phyloP scores from a whole-genome alignment of 768 basidiomycete genomes.

The Lanmaoa rubissima region DNA sequence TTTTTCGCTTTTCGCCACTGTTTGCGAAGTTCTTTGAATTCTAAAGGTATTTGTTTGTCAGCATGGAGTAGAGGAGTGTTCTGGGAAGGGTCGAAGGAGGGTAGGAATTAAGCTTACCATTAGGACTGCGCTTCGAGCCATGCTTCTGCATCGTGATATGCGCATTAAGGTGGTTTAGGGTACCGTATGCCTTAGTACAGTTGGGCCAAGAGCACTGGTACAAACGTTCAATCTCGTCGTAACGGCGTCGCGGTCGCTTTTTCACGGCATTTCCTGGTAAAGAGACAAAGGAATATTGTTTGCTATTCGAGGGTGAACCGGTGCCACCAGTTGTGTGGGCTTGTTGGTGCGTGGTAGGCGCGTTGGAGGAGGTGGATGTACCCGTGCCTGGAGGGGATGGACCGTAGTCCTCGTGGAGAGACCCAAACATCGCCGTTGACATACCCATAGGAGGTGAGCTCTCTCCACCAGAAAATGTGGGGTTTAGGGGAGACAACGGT shows the following conservation, averaged over 20 bases:
- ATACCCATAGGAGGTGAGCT: constrained; percentile 33
- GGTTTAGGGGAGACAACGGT: constrained; percentile 54
- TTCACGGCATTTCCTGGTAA: constrained; percentile 78
- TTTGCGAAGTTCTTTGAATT: constrained; percentile 97
- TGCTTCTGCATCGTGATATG: constrained; percentile 99
- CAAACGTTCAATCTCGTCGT: constrained; percentile 94
- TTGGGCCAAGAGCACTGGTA: constrained; percentile 84
- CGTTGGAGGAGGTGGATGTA: constrained; percentile 54
- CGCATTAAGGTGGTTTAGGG: constrained; percentile 95
- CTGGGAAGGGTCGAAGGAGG: not conserved
- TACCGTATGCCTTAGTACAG: constrained; percentile 86
- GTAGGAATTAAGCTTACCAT: constrained; percentile 53
- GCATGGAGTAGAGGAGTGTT: not conserved
- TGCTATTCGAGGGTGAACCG: constrained; percentile 45
- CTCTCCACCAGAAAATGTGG: constrained; percentile 49
- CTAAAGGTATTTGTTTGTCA: constrained; percentile 40
- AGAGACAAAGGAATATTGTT: constrained; percentile 81
- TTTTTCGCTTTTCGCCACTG: constrained; percentile 95
- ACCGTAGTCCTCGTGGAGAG: constrained; percentile 50
- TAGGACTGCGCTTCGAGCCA: constrained; percentile 84
- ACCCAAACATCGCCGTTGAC: constrained; percentile 39
- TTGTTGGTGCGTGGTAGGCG: constrained; percentile 30
- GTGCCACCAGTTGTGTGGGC: constrained; percentile 16
- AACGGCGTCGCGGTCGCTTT: constrained; percentile 80
- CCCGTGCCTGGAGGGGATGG: constrained; percentile 62